Conservation (phyloP, 805 yeast genomes). For the Yamadazyma akitaensis region DNA sequence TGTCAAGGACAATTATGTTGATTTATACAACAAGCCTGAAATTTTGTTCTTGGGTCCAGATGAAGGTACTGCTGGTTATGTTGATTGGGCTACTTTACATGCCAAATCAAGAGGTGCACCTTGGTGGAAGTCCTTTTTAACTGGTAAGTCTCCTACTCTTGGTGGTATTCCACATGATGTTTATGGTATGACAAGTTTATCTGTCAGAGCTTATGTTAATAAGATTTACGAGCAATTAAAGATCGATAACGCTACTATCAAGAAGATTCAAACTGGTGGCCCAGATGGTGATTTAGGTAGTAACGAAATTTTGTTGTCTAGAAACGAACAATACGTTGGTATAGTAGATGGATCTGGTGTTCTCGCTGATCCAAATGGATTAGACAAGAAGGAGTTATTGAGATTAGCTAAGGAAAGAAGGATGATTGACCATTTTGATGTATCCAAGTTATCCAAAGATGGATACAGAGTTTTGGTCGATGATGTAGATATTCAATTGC, state of each 20-base stretch:
- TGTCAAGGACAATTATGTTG: conserved; percentile 79
- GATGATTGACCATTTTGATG: conserved; percentile 71
- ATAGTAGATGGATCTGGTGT: conserved; percentile 96
- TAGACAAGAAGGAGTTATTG: conserved; percentile 72
- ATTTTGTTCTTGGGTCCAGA: conserved; percentile 98
- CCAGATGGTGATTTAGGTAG: conserved; percentile 98
- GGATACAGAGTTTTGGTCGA: conserved; percentile 87
- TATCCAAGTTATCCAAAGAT: conserved; percentile 57
- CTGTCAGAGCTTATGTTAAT: conserved; percentile 88
- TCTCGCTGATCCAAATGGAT: conserved; percentile 84
- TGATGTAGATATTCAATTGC: conserved; percentile 74
- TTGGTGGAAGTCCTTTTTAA: conserved; percentile 98
- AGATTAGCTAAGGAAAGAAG: conserved; percentile 75
- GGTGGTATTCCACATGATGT: conserved; percentile 99
- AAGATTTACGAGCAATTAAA: conserved; percentile 78
- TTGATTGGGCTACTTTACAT: conserved; percentile 96
- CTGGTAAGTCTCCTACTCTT: conserved; percentile 86
- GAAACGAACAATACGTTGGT: conserved; percentile 80
- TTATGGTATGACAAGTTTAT: conserved; percentile 95
- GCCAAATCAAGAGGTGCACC: conserved; percentile 90
- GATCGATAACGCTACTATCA: conserved; percentile 55
- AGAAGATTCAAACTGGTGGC: conserved; percentile 95
- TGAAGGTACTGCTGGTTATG: conserved; percentile 94
- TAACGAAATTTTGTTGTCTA: conserved; percentile 85
- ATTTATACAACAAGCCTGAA: conserved; percentile 78